phyloP scores from a whole-genome alignment of 352 stramenopile genomes.

The Aphanomyces stellatus region DNA sequence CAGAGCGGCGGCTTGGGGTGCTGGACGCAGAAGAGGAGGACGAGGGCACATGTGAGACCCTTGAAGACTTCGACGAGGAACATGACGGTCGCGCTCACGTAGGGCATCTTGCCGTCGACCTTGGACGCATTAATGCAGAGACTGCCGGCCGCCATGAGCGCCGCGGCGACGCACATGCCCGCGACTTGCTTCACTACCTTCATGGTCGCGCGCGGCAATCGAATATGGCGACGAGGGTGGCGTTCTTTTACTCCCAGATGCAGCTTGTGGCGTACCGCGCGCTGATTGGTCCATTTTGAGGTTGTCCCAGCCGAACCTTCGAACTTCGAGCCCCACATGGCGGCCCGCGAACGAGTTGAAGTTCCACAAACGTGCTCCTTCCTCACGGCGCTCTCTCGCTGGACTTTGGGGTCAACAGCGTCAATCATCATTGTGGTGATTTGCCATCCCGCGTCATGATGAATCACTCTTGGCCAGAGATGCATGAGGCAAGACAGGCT shows the following conservation, averaged over 20 bases:
- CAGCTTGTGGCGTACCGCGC: neutral
- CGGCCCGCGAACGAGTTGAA: too few relatives aligned
- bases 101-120: conserved; percentile 55
- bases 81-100: conserved; percentile 77
- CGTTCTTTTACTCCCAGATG: neutral
- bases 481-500: too few relatives aligned
- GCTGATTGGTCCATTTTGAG: neutral
- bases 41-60: conserved; percentile 37
- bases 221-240: neutral
- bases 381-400: too few relatives aligned
- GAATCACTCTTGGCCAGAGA: too few relatives aligned
- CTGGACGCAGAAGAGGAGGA: conserved; percentile 30
- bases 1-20: neutral
- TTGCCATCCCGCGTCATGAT: too few relatives aligned
- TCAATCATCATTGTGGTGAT: too few relatives aligned
- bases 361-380: too few relatives aligned
- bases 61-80: conserved; percentile 83
- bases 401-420: too few relatives aligned
- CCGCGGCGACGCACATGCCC: conserved; percentile 53
- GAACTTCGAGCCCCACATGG: neutral
- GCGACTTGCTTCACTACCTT: conserved; percentile 44
- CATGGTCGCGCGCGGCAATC: conserved; percentile 13
- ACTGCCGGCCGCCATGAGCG: conserved; percentile 71
- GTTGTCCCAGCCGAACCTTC: neutral
- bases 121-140: conserved; percentile 83